Conservation (phyloP, 1,284 basidiomycete genomes). For the Ganoderma lingzhi region DNA sequence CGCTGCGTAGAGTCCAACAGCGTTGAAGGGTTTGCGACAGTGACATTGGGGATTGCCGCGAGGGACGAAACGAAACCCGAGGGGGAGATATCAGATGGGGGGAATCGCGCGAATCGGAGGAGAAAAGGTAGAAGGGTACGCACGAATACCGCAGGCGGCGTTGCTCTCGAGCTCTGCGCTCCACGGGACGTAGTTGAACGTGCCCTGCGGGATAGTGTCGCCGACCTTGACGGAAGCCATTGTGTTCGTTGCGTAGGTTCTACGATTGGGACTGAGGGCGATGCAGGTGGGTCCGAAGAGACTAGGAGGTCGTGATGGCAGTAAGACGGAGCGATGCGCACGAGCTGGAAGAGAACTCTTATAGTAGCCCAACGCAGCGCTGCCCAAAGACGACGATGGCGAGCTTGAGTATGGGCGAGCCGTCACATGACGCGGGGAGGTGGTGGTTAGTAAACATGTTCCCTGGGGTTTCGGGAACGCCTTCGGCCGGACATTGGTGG, state of each 20-base stretch:
- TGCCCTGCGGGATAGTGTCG: slow-evolving; percentile 68
- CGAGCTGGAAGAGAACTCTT: slow-evolving; percentile 14
- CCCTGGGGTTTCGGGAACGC: slow-evolving; percentile 13
- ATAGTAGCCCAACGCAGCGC: slow-evolving; percentile 12
- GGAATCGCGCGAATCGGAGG: slow-evolving; percentile 14
- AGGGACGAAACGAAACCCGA: not conserved
- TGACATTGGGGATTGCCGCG: not conserved
- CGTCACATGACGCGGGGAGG: slow-evolving; percentile 28
- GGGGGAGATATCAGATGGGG: slow-evolving; percentile 16
- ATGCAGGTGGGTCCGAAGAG: not conserved
- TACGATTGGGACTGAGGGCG: not conserved
- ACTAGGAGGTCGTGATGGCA: not conserved
- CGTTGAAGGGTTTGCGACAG: not conserved
- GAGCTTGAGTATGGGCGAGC: not conserved
- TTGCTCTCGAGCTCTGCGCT: slow-evolving; percentile 69
- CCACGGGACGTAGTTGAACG: slow-evolving; percentile 73
- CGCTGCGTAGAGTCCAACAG: slow-evolving; percentile 43
- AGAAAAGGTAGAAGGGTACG: slow-evolving; percentile 40
- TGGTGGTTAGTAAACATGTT: slow-evolving; percentile 31
- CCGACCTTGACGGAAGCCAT: slow-evolving; percentile 59
- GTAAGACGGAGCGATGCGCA: slow-evolving; percentile 1
- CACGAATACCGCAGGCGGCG: slow-evolving; percentile 71
- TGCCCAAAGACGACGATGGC: slow-evolving; percentile 2
- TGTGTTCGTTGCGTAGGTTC: slow-evolving; percentile 27
- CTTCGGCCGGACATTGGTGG: not conserved